Percentiles rank a stretch among this genome's conserved stretches.
Evolutionary conservation across 2,329 filamentous ascomycete genomes (phyloP).

Genomic region (Penicillium aurantiogriseum): DNA sequence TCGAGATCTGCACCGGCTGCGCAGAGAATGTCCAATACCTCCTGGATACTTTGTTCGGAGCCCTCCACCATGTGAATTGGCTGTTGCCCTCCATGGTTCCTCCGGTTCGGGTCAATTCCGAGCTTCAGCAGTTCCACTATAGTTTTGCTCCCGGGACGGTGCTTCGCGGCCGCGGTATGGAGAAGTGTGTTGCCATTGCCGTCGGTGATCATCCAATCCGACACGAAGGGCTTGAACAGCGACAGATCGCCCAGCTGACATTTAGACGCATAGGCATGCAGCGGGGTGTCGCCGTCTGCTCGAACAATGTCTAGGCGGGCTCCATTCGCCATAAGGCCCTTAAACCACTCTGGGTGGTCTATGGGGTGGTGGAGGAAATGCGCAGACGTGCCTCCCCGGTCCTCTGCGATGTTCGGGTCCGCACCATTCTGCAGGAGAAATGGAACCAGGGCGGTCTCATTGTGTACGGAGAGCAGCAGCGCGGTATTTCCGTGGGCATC

Average conservation of each 20-base stretch:
- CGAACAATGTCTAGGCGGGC: constrained; percentile 13
- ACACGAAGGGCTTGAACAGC: constrained; percentile 11
- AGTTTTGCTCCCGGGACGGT: background rate
- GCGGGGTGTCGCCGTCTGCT: constrained; percentile 11
- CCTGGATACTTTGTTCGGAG: background rate
- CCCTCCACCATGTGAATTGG: background rate
- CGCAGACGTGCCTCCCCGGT: constrained; percentile 11
- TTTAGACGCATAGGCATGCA: constrained; percentile 12
- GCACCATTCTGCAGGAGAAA: constrained; percentile 8
- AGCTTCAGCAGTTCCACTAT: background rate
- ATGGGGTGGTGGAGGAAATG: constrained; percentile 8
- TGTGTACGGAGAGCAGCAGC: background rate
- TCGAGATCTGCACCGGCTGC: constrained; percentile 19
- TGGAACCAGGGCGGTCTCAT: background rate
- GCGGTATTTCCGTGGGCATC: constrained; percentile 2
- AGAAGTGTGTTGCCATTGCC: constrained; percentile 19
- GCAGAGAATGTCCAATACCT: constrained; percentile 1
- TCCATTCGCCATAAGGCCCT: constrained; percentile 14
- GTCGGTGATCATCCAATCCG: constrained; percentile 11
- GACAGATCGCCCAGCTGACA: constrained; percentile 11
- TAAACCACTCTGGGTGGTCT: constrained; percentile 2
- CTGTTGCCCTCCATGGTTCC: constrained; percentile 1
- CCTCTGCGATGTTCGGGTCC: constrained; percentile 5
- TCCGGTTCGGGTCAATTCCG: constrained; percentile 1
- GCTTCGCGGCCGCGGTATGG: constrained; percentile 8